Conservation (phyloP, 2,329 filamentous ascomycete species). For the Ceratocystis colombiana region DNA sequence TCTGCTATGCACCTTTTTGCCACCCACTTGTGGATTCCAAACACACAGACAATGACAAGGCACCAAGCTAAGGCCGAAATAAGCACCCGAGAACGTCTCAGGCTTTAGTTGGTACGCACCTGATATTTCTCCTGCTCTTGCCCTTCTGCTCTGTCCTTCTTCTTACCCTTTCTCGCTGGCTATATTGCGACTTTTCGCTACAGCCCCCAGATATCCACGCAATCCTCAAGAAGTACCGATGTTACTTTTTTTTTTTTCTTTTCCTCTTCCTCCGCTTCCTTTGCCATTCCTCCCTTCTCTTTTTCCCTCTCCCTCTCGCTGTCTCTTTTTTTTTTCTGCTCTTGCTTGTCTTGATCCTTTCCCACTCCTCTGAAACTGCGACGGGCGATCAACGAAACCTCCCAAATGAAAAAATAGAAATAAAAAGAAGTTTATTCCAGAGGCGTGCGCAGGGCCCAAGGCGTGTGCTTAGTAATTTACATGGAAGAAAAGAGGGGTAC, state of each 20-base stretch:
- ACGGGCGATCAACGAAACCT: conserved; percentile 12
- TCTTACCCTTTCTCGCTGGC: not conserved
- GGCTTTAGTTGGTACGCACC: not conserved
- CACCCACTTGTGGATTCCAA: conserved; percentile 8
- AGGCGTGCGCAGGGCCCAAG: not conserved
- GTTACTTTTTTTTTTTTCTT: not conserved
- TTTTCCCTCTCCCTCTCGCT: not conserved
- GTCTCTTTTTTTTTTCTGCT: not conserved
- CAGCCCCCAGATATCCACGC: not conserved
- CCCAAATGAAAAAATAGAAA: not conserved
- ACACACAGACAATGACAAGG: conserved; percentile 9
- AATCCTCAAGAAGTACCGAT: conserved; percentile 3
- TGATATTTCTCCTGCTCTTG: not conserved
- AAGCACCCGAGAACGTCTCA: conserved; percentile 13
- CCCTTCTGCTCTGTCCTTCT: not conserved
- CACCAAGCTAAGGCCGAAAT: conserved; percentile 15
- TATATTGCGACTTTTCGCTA: not conserved
- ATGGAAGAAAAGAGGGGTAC: not conserved
- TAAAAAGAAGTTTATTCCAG: not conserved
- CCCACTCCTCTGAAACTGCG: conserved; percentile 3
- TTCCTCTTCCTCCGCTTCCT: not conserved
- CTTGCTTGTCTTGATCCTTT: conserved; percentile 9
- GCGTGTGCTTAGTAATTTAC: not conserved
- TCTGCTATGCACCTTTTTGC: not conserved
- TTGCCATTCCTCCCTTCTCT: not conserved